Evolutionary conservation across 2,329 filamentous ascomycete genomes (phyloP).

Genomic region (Epichloe festucae): DNA sequence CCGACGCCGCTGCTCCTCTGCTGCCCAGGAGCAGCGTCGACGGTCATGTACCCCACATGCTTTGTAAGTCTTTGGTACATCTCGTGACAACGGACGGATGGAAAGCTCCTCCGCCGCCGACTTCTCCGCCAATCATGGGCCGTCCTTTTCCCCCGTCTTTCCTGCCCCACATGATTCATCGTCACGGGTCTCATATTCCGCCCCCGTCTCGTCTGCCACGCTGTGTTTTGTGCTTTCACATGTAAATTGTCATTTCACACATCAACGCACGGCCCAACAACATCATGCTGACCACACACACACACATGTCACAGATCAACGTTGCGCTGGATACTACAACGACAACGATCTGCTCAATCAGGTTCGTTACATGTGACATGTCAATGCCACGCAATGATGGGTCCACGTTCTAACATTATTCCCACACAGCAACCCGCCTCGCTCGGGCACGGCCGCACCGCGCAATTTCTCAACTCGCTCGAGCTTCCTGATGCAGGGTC

Average conservation of each 20-base stretch:
- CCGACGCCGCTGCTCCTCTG: background rate
- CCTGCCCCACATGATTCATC: background rate
- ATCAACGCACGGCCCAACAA: background rate
- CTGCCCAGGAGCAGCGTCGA: constrained; percentile 16
- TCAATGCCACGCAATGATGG: constrained; percentile 8
- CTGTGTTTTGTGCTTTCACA: background rate
- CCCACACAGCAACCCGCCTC: constrained; percentile 5
- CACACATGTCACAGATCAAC: constrained; percentile 19
- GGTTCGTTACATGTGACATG: background rate
- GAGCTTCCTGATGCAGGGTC: constrained; percentile 31
- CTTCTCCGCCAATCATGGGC: background rate
- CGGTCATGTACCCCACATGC: constrained; percentile 33
- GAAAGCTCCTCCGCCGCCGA: background rate
- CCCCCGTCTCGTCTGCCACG: too few species aligned
- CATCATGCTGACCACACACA: constrained; percentile 1
- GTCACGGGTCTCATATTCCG: background rate
- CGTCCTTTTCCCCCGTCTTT: background rate
- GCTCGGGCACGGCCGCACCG: constrained; percentile 26
- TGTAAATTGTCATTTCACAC: background rate
- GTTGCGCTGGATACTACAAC: constrained; percentile 21
- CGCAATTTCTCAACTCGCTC: constrained; percentile 33
- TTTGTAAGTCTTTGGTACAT: constrained; percentile 28
- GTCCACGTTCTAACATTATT: background rate
- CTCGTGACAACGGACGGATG: background rate
- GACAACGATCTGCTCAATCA: constrained; percentile 17